phyloP scores from a whole-genome alignment of 225 moss, liverwort and hornwort species.

The Thuidium tamariscinum region DNA sequence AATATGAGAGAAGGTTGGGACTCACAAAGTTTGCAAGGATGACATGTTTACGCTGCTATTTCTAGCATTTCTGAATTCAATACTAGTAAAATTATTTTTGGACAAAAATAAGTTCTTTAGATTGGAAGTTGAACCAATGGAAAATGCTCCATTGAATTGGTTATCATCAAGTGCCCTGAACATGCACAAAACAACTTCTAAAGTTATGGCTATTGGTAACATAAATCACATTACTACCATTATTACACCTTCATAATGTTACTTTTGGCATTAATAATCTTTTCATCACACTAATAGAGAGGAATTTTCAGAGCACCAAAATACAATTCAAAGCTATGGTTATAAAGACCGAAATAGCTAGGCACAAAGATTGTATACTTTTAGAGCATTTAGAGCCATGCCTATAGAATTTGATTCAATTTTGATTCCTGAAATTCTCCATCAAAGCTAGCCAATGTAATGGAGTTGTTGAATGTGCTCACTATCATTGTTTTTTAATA shows the following conservation, averaged over 20 bases:
- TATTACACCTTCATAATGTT: neutral
- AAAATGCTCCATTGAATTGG: neutral
- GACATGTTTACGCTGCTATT: neutral
- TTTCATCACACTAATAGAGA: neutral
- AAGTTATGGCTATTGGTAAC: neutral
- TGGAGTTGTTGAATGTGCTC: neutral
- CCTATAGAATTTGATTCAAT: neutral
- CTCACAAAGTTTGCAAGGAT: neutral
- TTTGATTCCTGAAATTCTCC: neutral
- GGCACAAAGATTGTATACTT: neutral
- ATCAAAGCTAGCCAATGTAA: neutral
- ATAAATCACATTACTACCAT: neutral
- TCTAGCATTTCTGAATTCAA: neutral
- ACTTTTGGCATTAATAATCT: neutral
- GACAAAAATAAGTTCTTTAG: neutral
- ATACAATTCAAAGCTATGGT: neutral
- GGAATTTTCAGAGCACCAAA: fast-evolving
- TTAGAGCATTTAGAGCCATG: neutral
- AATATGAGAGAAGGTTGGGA: neutral
- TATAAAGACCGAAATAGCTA: neutral
- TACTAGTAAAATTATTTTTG: neutral
- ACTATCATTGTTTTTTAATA: neutral
- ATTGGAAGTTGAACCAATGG: neutral
- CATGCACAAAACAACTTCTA: neutral
- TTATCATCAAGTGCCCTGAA: neutral